These are phyloP conservation scores for Tubosaeta sp. DNA, from an alignment of 768 basidiomycete genomes.

Conservation along the genomic window DNA sequence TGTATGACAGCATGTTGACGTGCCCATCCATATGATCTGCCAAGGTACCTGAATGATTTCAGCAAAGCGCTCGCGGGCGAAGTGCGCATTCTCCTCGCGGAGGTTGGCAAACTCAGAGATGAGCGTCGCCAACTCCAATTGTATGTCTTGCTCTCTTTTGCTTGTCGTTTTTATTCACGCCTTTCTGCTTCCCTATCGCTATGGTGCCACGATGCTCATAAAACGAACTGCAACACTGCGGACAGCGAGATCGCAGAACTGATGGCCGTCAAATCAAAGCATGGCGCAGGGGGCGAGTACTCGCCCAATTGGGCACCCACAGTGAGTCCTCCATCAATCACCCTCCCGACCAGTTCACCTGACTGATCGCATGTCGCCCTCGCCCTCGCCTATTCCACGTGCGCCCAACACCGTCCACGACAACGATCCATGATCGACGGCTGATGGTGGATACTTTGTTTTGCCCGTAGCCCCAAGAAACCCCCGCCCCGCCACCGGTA, in stretches of 20 bases:
- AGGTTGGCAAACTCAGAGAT: slow-evolving; percentile 58
- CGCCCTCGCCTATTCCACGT: not conserved
- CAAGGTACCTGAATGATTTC: slow-evolving; percentile 55
- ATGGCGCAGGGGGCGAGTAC: slow-evolving; percentile 76
- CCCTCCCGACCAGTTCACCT: not conserved
- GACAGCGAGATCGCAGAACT: slow-evolving; percentile 78
- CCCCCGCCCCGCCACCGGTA: slow-evolving; percentile 33
- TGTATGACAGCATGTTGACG: slow-evolving; percentile 5
- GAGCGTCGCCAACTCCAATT: slow-evolving; percentile 55
- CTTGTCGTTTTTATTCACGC: not conserved
- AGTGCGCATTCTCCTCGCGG: slow-evolving; percentile 57
- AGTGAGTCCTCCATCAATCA: slow-evolving; percentile 32
- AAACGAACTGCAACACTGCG: not conserved
- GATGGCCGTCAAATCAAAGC: slow-evolving; percentile 79
- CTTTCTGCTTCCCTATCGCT: not conserved
- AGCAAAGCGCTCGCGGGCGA: slow-evolving; percentile 59
- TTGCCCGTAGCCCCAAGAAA: slow-evolving; percentile 29
- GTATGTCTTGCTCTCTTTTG: slow-evolving; percentile 32
- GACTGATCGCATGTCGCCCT: not conserved
- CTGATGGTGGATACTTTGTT: not conserved
- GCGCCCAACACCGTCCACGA: not conserved
- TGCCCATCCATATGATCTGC: not conserved
- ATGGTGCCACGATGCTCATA: not conserved
- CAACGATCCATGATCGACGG: not conserved
- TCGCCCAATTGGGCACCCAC: slow-evolving; percentile 68